A percentile compares a stretch with the other conserved stretches of the same genome.
These are phyloP conservation scores for Aspergillus hancockii DNA, from an alignment of 495 filamentous ascomycete species.

Conservation along the genomic window DNA sequence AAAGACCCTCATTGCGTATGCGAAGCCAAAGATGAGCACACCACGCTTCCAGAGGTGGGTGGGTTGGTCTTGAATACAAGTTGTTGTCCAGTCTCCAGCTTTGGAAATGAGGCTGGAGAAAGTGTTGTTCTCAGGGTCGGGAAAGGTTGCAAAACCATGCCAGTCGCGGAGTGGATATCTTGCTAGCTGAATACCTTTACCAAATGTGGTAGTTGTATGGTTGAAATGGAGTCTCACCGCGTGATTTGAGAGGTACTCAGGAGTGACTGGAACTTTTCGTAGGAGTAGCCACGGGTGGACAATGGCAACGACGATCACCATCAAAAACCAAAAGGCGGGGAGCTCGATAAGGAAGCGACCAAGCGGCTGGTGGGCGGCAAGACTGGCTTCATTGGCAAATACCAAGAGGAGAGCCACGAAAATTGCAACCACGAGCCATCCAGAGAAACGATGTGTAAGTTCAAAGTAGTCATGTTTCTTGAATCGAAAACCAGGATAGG, in stretches of 20 bases:
- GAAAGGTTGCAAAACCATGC: conserved; percentile 81
- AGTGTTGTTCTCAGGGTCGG: conserved; percentile 36
- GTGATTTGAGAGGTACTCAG: conserved; percentile 67
- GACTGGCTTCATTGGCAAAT: conserved; percentile 36
- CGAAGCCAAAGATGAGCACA: conserved; percentile 64
- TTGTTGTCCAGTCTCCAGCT: conserved; percentile 81
- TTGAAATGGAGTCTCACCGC: conserved; percentile 72
- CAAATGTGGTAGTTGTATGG: conserved; percentile 50
- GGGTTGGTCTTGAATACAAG: conserved; percentile 61
- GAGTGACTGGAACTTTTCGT: conserved; percentile 54
- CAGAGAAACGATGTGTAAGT: conserved; percentile 56
- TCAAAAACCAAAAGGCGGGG: conserved; percentile 47
- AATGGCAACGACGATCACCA: conserved; percentile 39
- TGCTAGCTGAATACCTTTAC: conserved; percentile 49
- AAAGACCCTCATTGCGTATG: conserved; percentile 73
- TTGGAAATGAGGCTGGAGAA: conserved; percentile 75
- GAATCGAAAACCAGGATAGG: conserved; percentile 46
- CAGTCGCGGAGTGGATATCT: conserved; percentile 68
- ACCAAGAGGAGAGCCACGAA: conserved; percentile 42
- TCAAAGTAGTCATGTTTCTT: conserved; percentile 58
- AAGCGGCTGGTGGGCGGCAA: conserved; percentile 24
- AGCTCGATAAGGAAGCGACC: conserved; percentile 38
- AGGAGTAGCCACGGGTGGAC: conserved; percentile 45
- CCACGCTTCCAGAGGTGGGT: conserved; percentile 48
- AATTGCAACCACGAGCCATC: conserved; percentile 54